A percentile compares a stretch with the other conserved stretches of the same genome.
phyloP scores from a whole-genome alignment of 345 rosid species.

The Alliaria petiolata region DNA sequence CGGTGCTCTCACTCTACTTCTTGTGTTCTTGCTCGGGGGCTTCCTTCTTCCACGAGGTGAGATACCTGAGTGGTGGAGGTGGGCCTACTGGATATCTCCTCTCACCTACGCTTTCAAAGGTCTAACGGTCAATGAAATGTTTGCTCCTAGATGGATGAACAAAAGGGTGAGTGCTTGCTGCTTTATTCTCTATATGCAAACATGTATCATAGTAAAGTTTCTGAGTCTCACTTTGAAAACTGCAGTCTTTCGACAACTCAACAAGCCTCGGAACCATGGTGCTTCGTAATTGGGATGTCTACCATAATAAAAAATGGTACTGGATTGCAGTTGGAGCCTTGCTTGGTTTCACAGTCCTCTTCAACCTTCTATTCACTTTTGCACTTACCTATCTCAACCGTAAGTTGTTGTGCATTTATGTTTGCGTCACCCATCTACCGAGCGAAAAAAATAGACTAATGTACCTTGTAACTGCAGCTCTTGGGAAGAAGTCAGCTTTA shows the following conservation, averaged over 20 bases:
- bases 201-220: not conserved
- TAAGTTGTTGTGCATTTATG: slow-evolving; percentile 36
- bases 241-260: slow-evolving; percentile 41
- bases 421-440: not conserved
- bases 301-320: slow-evolving; percentile 57
- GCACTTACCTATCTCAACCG: slow-evolving; percentile 61
- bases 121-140: slow-evolving; percentile 49
- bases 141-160: slow-evolving; percentile 56
- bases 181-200: not conserved
- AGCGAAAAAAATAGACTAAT: not conserved
- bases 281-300: slow-evolving; percentile 47
- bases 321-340: slow-evolving; percentile 73
- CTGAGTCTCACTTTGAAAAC: not conserved
- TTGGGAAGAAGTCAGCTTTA: slow-evolving; percentile 52
- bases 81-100: slow-evolving; percentile 72
- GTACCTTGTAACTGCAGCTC: slow-evolving; percentile 42
- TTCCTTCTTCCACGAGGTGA: slow-evolving; percentile 45
- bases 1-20: slow-evolving; percentile 37
- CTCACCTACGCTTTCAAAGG: slow-evolving; percentile 54
- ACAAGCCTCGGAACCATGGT: slow-evolving; percentile 54
- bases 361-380: slow-evolving; percentile 70
- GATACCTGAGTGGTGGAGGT: slow-evolving; percentile 49
- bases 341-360: slow-evolving; percentile 62
- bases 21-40: slow-evolving; percentile 49
- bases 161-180: slow-evolving; percentile 14